Percentiles rank a stretch among this genome's conserved stretches.
phyloP scores from a whole-genome alignment of 192 early-diverging fungal species.

The Backusella macrospora region DNA sequence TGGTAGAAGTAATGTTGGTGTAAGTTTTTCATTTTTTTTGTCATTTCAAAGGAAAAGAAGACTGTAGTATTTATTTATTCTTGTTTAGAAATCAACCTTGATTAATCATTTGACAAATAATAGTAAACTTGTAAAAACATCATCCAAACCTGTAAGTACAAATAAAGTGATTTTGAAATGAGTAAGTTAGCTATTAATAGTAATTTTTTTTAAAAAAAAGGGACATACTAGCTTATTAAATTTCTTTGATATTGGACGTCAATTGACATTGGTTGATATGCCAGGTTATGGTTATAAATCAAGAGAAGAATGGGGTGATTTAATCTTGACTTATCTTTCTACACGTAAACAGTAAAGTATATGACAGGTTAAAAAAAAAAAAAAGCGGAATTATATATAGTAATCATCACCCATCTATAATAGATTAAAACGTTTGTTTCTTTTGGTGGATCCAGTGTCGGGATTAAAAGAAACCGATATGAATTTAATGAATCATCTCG shows the following conservation, averaged over 20 bases:
- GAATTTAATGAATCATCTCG: constrained; percentile 47
- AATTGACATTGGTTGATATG: constrained; percentile 56
- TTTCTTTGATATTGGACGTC: constrained; percentile 52
- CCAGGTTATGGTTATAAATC: constrained; percentile 59
- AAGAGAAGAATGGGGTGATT: constrained; percentile 56
- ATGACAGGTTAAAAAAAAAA: not conserved
- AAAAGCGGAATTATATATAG: too few relatives aligned
- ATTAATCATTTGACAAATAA: constrained; percentile 54
- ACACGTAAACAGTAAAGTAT: constrained; percentile 44
- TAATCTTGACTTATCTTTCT: constrained; percentile 48
- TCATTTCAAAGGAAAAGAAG: not conserved
- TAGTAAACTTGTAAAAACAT: constrained; percentile 54
- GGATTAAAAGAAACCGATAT: constrained; percentile 52
- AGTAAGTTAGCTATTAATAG: not conserved
- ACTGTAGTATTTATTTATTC: not conserved
- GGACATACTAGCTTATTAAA: constrained; percentile 58
- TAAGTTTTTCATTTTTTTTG: constrained; percentile 15
- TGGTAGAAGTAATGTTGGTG: constrained; percentile 59
- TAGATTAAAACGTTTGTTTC: constrained; percentile 50
- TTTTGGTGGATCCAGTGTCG: constrained; percentile 49
- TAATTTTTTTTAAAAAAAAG: too few relatives aligned
- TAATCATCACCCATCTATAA: not conserved
- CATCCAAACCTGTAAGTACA: constrained; percentile 52
- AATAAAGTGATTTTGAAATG: not conserved
- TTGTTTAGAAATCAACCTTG: constrained; percentile 53